Conservation (phyloP, 805 yeast genomes). For the Scheffersomyces lignosus region DNA sequence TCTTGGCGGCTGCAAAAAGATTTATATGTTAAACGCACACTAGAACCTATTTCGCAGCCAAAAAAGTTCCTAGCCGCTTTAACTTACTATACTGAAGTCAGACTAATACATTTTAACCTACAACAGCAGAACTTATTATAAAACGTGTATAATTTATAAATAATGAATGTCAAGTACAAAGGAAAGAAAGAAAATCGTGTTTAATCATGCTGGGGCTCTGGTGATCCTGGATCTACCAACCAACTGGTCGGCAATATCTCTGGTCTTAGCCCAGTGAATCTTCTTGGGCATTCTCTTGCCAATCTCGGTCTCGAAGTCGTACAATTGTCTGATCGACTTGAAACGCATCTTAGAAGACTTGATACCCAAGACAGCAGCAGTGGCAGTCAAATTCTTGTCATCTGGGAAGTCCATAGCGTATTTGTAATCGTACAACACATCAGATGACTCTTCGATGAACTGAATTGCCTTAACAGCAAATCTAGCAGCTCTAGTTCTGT, state of each 20-base stretch:
- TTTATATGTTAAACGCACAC: too few relatives aligned
- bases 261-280: slow-evolving; percentile 76
- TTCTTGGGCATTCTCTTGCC: slow-evolving; percentile 82
- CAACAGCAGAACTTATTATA: too few relatives aligned
- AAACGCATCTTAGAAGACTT: slow-evolving; percentile 71
- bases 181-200: not conserved
- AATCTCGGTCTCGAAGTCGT: slow-evolving; percentile 84
- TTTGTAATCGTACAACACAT: slow-evolving; percentile 20
- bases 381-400: slow-evolving; percentile 31
- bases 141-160: too few relatives aligned
- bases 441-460: slow-evolving; percentile 65
- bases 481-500: slow-evolving; percentile 85
- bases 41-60: too few relatives aligned
- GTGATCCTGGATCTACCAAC: slow-evolving; percentile 58
- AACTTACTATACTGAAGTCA: too few relatives aligned
- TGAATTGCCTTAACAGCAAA: slow-evolving; percentile 88
- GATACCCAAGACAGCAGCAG: slow-evolving; percentile 52
- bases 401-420: slow-evolving; percentile 31
- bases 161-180: too few relatives aligned
- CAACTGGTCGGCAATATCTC: slow-evolving; percentile 80
- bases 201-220: not conserved
- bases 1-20: too few relatives aligned
- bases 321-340: slow-evolving; percentile 71
- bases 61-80: too few relatives aligned
- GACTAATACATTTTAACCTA: too few relatives aligned